Percentiles rank a stretch among this genome's conserved stretches.
These are phyloP conservation scores for Pythium sp. DNA, from an alignment of 352 stramenopile species.

Conservation along the genomic window DNA sequence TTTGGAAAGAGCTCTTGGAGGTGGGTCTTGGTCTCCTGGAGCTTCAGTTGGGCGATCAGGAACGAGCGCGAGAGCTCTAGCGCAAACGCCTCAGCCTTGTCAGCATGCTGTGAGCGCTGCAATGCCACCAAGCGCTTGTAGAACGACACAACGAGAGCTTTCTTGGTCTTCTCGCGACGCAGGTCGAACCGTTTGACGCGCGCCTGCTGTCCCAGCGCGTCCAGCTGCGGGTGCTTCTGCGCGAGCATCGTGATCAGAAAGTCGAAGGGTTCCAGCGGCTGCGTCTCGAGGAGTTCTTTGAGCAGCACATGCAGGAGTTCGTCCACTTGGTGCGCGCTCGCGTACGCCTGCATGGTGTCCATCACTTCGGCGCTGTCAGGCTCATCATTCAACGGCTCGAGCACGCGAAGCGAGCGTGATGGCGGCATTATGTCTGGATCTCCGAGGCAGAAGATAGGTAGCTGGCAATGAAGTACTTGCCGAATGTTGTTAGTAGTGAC, in stretches of 20 bases:
- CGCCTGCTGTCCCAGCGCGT: slow-evolving; percentile 44
- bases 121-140: slow-evolving; percentile 57
- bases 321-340: slow-evolving; percentile 53
- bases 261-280: slow-evolving; percentile 65
- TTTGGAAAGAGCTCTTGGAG: slow-evolving; percentile 47
- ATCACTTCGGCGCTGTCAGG: slow-evolving; percentile 33
- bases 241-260: slow-evolving; percentile 58
- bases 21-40: slow-evolving; percentile 45
- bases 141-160: slow-evolving; percentile 37
- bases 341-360: slow-evolving; percentile 60
- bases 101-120: slow-evolving; percentile 44
- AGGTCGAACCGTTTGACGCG: slow-evolving; percentile 51
- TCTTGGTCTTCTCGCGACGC: slow-evolving; percentile 63
- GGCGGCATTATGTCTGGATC: slow-evolving; percentile 19
- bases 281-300: slow-evolving; percentile 48
- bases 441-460: too few relatives aligned
- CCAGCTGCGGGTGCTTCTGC: slow-evolving; percentile 47
- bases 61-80: slow-evolving; percentile 39
- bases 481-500: neutral
- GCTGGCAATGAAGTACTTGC: neutral
- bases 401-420: slow-evolving; percentile 33
- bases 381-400: slow-evolving; percentile 25
- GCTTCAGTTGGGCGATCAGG: slow-evolving; percentile 39
- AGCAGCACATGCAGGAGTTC: slow-evolving; percentile 65
- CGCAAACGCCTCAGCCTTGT: slow-evolving; percentile 25